Base-by-base conservation (phyloP, 495 filamentous ascomycete species). In the Aspergillus bridgeri region DNA sequence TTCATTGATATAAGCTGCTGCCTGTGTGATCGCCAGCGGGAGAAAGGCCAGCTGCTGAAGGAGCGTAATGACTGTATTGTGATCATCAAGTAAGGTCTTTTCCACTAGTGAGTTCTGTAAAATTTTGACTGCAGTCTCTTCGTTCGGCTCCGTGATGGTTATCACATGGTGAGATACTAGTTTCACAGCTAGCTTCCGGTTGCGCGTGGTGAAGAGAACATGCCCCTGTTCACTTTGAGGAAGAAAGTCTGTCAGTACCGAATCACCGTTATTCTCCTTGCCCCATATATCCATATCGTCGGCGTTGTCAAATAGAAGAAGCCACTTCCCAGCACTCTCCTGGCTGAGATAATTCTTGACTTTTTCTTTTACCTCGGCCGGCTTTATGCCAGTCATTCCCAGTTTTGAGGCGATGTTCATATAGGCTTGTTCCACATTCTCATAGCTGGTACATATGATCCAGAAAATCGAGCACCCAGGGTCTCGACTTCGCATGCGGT, bases 391-490 rank as follows among this genome's bases (percentile, higher is more conserved):
- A 53, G 59, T 9, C 19, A 73, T 44, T 4, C 63, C 61, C 13
- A 75, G 22, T 20, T 29, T 33, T 50, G 57, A 24, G 0, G 70
- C 78, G 52, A 83, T 77, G 5, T 67, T 65, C 6, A 57, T 6
- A 58, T 72, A 84, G 6, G 74, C 65, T 59, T 80, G 72, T 43
- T 82, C 66, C 20, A 84, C 70, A 46, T 49, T 73, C 48, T 68
- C 74, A 1, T 54, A 38, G 53, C 65, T 81, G 18, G 66, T 64
- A 11, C 69, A 72, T 9, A 69, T 69, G n/a, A 83, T 67, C 81
- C 80, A 85, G 65, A 82, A 77, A 42, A 84, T 61, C 5, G 76
- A 81, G 55, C 67, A 80, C 1, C 73, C 69, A 8, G 66, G 63
- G 13, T 72, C 25, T 48, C 63, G 54, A 2, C 74, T 61, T 61